Evolutionary conservation across 352 stramenopile genomes (phyloP).

Genomic region (Phytophthora tubulina): DNA sequence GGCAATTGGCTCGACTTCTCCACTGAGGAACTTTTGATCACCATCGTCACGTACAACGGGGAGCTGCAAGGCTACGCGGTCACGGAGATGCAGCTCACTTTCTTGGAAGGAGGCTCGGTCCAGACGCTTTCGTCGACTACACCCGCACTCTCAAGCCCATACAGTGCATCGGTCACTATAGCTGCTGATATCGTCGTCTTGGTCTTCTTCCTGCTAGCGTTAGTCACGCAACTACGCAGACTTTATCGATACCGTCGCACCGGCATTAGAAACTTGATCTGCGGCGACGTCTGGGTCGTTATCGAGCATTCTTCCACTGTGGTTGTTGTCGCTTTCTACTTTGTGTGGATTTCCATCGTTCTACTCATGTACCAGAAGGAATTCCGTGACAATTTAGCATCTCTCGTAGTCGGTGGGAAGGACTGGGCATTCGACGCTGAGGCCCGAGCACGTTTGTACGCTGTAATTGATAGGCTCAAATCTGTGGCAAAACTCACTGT

Average conservation of each 20-base stretch:
- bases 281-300: conserved; percentile 48
- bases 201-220: conserved; percentile 40
- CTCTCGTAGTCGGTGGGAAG: conserved; percentile 25
- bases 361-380: conserved; percentile 48
- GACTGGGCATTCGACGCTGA: conserved; percentile 48
- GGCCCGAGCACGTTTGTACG: too few relatives aligned
- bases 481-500: too few relatives aligned
- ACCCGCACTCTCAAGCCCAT: conserved; percentile 47
- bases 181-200: conserved; percentile 50
- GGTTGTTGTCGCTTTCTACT: conserved; percentile 49
- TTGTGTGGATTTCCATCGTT: conserved; percentile 53
- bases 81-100: conserved; percentile 48
- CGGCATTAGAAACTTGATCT: conserved; percentile 31
- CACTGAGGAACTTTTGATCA: conserved; percentile 52
- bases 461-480: too few relatives aligned
- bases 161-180: conserved; percentile 27
- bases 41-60: conserved; percentile 64
- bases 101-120: conserved; percentile 48
- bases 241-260: conserved; percentile 26
- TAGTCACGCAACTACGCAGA: conserved; percentile 32
- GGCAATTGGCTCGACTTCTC: conserved; percentile 57
- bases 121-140: conserved; percentile 45
- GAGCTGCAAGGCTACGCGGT: conserved; percentile 58
- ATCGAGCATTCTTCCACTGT: conserved; percentile 27
- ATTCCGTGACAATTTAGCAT: conserved; percentile 29